Evolutionary conservation across 805 yeast species (phyloP).

Genomic region (Nematodospora valgi): DNA sequence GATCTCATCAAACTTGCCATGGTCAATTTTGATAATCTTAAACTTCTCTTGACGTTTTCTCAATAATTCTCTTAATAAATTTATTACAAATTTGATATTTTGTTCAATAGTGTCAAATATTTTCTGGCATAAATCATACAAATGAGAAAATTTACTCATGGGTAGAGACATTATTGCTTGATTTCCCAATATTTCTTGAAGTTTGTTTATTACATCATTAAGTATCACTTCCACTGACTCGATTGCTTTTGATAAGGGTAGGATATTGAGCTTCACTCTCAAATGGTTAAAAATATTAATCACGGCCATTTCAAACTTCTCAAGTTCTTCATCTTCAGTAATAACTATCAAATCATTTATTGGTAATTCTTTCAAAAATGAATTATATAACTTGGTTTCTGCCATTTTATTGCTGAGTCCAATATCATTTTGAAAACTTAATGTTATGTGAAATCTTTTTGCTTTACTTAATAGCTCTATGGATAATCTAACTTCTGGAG

Average conservation of each 20-base stretch:
- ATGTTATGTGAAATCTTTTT: constrained; percentile 76
- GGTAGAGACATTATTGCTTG: constrained; percentile 44
- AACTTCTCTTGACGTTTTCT: constrained; percentile 72
- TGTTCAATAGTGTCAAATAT: constrained; percentile 55
- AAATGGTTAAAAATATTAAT: constrained; percentile 50
- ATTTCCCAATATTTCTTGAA: constrained; percentile 27
- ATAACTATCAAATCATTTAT: constrained; percentile 45
- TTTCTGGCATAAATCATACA: constrained; percentile 18
- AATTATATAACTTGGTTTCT: constrained; percentile 53
- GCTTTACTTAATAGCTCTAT: constrained; percentile 61
- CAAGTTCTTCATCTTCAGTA: constrained; percentile 24
- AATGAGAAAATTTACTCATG: constrained; percentile 33
- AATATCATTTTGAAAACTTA: constrained; percentile 68
- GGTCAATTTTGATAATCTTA: constrained; percentile 58
- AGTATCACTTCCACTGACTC: constrained; percentile 65
- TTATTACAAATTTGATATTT: constrained; percentile 58
- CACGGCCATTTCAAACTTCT: constrained; percentile 42
- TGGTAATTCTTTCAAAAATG: constrained; percentile 69
- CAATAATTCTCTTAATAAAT: constrained; percentile 67
- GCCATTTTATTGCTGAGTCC: constrained; percentile 56
- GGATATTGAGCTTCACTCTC: constrained; percentile 46
- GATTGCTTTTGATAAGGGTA: constrained; percentile 52
- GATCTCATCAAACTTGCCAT: constrained; percentile 30
- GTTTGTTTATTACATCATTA: constrained; percentile 47
- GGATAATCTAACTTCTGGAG: constrained; percentile 53